These are phyloP conservation scores for Arthrobotrys musiformis DNA, from an alignment of 2,329 filamentous ascomycete species.

Conservation along the genomic window DNA sequence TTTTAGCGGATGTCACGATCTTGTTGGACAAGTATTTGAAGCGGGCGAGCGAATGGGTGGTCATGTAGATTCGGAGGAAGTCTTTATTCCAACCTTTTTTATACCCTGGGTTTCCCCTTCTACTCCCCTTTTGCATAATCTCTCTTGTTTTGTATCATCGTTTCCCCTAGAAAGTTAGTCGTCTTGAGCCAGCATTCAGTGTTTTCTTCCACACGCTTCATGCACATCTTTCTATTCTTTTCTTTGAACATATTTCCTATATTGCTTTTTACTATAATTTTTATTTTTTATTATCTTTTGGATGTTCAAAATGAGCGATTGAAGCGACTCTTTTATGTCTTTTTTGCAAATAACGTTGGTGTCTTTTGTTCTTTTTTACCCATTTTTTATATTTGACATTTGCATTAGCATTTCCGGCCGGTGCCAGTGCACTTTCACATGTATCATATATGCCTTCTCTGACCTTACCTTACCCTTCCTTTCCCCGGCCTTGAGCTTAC, in stretches of 20 bases:
- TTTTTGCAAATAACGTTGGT: background rate
- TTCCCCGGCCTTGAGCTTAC: too few relatives aligned
- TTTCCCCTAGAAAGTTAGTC: conserved; percentile 6
- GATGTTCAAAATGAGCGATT: conserved; percentile 17
- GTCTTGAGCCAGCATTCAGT: conserved; percentile 8
- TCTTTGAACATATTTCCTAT: conserved; percentile 56
- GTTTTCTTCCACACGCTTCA: background rate
- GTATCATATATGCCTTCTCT: conserved; percentile 31
- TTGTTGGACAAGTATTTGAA: conserved; percentile 98
- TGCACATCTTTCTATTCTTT: conserved; percentile 19
- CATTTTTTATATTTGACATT: too few relatives aligned
- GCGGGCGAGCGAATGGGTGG: conserved; percentile 92
- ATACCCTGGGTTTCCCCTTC: conserved; percentile 43
- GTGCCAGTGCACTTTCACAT: conserved; percentile 16
- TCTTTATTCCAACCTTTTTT: conserved; percentile 56
- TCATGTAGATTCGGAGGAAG: conserved; percentile 47
- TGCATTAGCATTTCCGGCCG: conserved; percentile 6
- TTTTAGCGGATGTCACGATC: conserved; percentile 82
- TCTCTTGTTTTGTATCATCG: conserved; percentile 9
- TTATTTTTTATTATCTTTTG: background rate
- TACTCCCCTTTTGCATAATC: conserved; percentile 19
- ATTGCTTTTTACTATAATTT: background rate
- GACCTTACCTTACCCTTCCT: background rate
- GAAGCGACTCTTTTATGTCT: background rate
- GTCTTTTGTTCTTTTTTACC: conserved; percentile 1